phyloP scores from a whole-genome alignment of 495 filamentous ascomycete species.

The Usnea hakonensis region DNA sequence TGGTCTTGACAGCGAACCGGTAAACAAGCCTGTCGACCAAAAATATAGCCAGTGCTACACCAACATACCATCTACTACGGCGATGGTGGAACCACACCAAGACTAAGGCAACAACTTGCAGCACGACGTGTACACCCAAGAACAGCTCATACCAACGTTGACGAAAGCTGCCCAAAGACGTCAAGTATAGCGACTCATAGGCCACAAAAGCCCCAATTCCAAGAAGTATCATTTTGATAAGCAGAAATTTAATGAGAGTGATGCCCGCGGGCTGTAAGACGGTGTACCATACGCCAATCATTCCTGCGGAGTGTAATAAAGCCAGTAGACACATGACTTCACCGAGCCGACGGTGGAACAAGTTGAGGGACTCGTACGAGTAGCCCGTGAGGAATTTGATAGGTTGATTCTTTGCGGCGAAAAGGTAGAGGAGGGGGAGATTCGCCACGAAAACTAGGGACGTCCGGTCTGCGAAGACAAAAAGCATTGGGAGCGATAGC shows the following conservation, averaged over 20 bases:
- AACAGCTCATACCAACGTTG: slow-evolving; percentile 52
- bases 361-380: slow-evolving; percentile 58
- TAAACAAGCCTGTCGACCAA: slow-evolving; percentile 51
- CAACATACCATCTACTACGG: slow-evolving; percentile 34
- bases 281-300: slow-evolving; percentile 42
- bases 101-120: slow-evolving; percentile 44
- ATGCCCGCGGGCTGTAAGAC: slow-evolving; percentile 31
- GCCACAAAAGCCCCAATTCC: slow-evolving; percentile 43
- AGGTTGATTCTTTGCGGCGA: slow-evolving; percentile 57
- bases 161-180: slow-evolving; percentile 42
- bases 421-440: slow-evolving; percentile 52
- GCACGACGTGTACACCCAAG: slow-evolving; percentile 45
- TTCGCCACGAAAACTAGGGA: slow-evolving; percentile 50
- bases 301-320: slow-evolving; percentile 28
- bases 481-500: slow-evolving; percentile 27
- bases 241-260: slow-evolving; percentile 30
- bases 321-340: slow-evolving; percentile 24
- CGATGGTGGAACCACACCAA: slow-evolving; percentile 49
- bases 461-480: slow-evolving; percentile 43
- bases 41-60: slow-evolving; percentile 43
- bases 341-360: slow-evolving; percentile 49
- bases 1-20: slow-evolving; percentile 40
- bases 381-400: slow-evolving; percentile 49
- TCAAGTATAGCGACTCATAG: slow-evolving; percentile 46
- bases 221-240: slow-evolving; percentile 33